Base-by-base conservation (phyloP, 176 grass and related monocot genomes). In the Hyparrhenia diplandra region DNA sequence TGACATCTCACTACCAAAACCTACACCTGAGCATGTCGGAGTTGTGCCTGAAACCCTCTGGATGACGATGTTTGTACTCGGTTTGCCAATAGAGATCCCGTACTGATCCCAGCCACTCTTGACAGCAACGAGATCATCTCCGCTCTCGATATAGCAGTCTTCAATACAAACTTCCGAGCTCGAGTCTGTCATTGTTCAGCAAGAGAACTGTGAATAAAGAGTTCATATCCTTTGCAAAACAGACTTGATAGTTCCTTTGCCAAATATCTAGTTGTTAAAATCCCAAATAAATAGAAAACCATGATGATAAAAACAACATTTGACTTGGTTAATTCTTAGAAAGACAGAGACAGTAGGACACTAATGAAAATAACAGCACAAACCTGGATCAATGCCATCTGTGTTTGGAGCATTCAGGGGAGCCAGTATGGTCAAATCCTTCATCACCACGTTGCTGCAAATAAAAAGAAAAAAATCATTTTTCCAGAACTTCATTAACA, bases 61-160 rank as follows among this genome's bases (percentile, higher is more conserved):
- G 32, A 98, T 78, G 46, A 84, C 23, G 36, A 93, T 91, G 90
- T 92, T 85, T 13, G 84, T 87, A 73, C 95, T 94, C 10, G 95
- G 95, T 54, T 85, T 89, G 35, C 80, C 88, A 36, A 74, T 6
- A 30, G 76, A 86, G 69, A 94, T 93, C 35, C 95, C 95, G 1
- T 94, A 98, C n/a, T 98, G 91, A 73, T 94, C 92, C 95, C 92
- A 94, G 2, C 91, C 91, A 62, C 94, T 97, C 88, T 97, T 97
- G 71, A 97, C 74, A 41, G 91, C 94, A 67, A 94, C 92, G 1
- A 98, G 80, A 45, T 97, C 92, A 47, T 97, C 94, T 62, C 94
- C 94, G 17, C 91, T 98, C 70, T 94, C 85, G 3, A 94, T 94
- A 21, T 97, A 91, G 69, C 91, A 92, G 73, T 98, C 95, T 61